Evolutionary conservation across 768 basidiomycete species (phyloP).

Genomic region (Suillus tomentosus): DNA sequence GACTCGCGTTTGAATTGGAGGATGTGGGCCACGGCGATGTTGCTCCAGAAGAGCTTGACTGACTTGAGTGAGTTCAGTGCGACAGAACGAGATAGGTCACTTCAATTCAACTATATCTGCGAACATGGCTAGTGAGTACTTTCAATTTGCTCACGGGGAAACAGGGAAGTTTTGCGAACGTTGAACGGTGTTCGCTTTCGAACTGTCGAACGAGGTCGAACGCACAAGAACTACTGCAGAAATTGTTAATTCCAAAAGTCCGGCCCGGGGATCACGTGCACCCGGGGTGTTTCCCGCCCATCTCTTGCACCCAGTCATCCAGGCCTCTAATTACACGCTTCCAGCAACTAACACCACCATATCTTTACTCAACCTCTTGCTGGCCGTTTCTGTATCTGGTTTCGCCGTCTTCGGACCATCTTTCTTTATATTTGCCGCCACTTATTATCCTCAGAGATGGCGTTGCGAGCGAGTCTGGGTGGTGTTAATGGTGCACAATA

Average conservation of each 20-base stretch:
- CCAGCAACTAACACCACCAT: background rate
- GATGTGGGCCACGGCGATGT: slow-evolving; percentile 35
- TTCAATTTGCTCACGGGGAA: background rate
- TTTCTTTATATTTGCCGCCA: background rate
- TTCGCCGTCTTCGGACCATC: background rate
- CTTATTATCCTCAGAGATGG: background rate
- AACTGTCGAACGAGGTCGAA: no score
- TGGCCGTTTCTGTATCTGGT: background rate
- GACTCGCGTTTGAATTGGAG: slow-evolving; percentile 26
- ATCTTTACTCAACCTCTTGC: background rate
- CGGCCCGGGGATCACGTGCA: no score
- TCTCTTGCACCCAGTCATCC: no score
- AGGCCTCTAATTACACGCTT: no score
- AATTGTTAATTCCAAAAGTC: no score
- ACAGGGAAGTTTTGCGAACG: background rate
- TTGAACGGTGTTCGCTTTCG: background rate
- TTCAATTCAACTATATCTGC: background rate
- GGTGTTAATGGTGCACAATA: background rate
- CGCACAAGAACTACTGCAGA: no score
- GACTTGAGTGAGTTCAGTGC: slow-evolving; percentile 9
- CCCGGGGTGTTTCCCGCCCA: no score
- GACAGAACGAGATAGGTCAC: background rate
- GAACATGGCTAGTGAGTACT: background rate
- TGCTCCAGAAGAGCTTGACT: slow-evolving; percentile 21
- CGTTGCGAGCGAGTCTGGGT: background rate